Evolutionary conservation across 164 flowering plant species (phyloP).

Genomic region (Vitis amurensis): DNA sequence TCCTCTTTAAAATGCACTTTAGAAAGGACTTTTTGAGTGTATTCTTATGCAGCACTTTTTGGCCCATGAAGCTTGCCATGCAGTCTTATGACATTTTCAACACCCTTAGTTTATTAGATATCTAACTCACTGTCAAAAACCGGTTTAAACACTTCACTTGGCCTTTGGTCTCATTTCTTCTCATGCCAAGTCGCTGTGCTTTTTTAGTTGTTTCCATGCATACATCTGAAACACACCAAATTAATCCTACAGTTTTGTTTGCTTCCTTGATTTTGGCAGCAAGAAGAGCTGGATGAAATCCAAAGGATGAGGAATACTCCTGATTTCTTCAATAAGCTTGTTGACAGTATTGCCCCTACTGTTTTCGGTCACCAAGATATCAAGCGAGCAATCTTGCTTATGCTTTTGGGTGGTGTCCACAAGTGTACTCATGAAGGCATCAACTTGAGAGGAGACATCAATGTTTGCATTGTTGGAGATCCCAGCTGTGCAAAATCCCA

Average conservation of each 20-base stretch:
- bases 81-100: no score
- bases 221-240: not conserved
- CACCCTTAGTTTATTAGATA: no score
- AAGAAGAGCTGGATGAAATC: slow-evolving; percentile 77
- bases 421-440: slow-evolving; percentile 96
- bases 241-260: not conserved
- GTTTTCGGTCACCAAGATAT: slow-evolving; percentile 96
- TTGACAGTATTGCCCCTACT: slow-evolving; percentile 89
- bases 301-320: slow-evolving; percentile 81
- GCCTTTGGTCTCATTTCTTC: not conserved
- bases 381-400: slow-evolving; percentile 89
- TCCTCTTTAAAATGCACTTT: no score
- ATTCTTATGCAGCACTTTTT: no score
- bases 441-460: slow-evolving; percentile 93
- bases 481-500: slow-evolving; percentile 99
- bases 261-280: slow-evolving; percentile 38
- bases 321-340: slow-evolving; percentile 91
- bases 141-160: not conserved
- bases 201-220: not conserved
- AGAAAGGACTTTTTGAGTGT: no score
- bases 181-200: not conserved
- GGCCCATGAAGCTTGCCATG: no score
- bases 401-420: slow-evolving; percentile 96
- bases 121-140: not conserved
- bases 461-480: slow-evolving; percentile 98